Conservation (phyloP, 768 basidiomycete species). For the Auricularia heimuer region DNA sequence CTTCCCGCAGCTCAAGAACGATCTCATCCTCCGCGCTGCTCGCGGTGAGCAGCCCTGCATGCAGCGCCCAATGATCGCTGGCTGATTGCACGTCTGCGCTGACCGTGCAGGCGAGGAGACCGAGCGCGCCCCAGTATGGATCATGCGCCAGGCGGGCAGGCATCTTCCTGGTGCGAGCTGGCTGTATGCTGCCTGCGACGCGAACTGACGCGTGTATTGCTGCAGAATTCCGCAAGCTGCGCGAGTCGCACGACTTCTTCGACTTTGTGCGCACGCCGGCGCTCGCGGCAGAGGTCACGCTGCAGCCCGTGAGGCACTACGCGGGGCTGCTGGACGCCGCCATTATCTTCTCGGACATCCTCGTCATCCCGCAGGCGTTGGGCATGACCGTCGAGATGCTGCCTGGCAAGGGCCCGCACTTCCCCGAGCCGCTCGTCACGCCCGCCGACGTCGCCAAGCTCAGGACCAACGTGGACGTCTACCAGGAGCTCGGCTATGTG, state of each 20-base stretch:
- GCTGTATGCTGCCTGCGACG: background rate
- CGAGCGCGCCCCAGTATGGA: conserved; percentile 93
- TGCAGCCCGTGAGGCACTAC: conserved; percentile 90
- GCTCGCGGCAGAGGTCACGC: conserved; percentile 79
- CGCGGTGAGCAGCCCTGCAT: conserved; percentile 37
- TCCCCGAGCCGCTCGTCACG: conserved; percentile 74
- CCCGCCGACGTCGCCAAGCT: conserved; percentile 66
- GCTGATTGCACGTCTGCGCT: background rate
- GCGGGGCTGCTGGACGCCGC: conserved; percentile 82
- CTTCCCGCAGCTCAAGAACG: conserved; percentile 76
- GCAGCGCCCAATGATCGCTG: background rate
- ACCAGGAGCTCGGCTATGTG: conserved; percentile 74
- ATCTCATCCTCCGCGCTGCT: conserved; percentile 82
- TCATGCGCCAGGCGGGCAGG: conserved; percentile 94
- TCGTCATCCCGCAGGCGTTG: conserved; percentile 96
- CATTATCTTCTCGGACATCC: conserved; percentile 98
- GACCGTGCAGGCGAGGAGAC: conserved; percentile 58
- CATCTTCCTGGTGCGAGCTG: conserved; percentile 72
- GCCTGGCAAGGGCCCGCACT: conserved; percentile 64
- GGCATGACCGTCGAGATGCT: conserved; percentile 95
- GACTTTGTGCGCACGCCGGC: conserved; percentile 88
- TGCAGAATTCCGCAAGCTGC: conserved; percentile 84
- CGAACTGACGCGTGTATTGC: background rate
- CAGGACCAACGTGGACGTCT: conserved; percentile 55
- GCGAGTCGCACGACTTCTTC: conserved; percentile 86